Evolutionary conservation across 805 yeast species (phyloP), one percentile per base, ranked within the genome.

Genomic region (Wickerhamomyces chambardii): DNA sequence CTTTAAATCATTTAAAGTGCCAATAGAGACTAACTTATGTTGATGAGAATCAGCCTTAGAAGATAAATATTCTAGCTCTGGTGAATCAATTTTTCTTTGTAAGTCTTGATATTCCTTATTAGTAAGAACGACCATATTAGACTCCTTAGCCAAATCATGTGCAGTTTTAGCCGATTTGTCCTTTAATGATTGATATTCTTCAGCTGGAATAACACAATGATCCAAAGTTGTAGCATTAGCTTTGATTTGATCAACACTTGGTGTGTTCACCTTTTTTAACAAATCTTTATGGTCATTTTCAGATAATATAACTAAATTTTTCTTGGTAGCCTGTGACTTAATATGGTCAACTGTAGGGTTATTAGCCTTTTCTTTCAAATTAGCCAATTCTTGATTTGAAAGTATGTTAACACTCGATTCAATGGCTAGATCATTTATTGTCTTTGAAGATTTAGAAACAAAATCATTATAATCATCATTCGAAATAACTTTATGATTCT

Each of bases 111-210:
- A n/a, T n/a, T n/a, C n/a, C n/a, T n/a, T n/a, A n/a, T n/a, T n/a
- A n/a, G n/a, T n/a, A n/a, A n/a, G n/a, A n/a, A n/a, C n/a, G n/a
- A n/a, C n/a, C n/a, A n/a, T n/a, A n/a, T n/a, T n/a, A n/a, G n/a
- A n/a, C n/a, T n/a, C n/a, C n/a, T 36, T 29, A 1, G 59, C 54
- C n/a, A 49, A 42, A 2, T 42, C 50, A 10, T 41, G 34, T 3
- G 53, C 27, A 14, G 44, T 41, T 15, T 42, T 44, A 10, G 36
- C 12, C 1, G 51, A 35, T 28, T 25, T 41, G 30, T 31, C 32
- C 38, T 31, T 41, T 19, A 19, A 19, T 19, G 7, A 7, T 8
- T 19, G 7, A 4, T 8, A 19, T 19, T 42, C 28, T 43, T 28
- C 14, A 43, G 31, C 12, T 33, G 52, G 42, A 38, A 45, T 18